These are phyloP conservation scores for Pythium plurisporium DNA, from an alignment of 352 stramenopile genomes.

Conservation along the genomic window DNA sequence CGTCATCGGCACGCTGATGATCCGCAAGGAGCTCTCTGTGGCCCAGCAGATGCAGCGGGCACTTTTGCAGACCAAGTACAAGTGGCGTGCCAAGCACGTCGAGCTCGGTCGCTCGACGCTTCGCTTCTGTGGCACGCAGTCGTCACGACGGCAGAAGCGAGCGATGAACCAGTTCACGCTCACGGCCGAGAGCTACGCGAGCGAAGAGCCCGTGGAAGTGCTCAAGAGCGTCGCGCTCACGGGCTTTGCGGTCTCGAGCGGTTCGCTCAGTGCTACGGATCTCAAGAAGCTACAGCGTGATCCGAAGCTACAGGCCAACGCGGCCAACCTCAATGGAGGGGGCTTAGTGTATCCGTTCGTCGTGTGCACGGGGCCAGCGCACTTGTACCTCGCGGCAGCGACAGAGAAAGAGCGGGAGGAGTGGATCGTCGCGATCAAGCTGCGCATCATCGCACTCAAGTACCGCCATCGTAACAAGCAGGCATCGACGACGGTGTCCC, in stretches of 20 bases:
- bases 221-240: slow-evolving; percentile 24
- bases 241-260: slow-evolving; percentile 14
- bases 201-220: slow-evolving; percentile 53
- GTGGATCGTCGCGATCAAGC: slow-evolving; percentile 57
- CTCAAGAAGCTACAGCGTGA: slow-evolving; percentile 19
- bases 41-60: slow-evolving; percentile 50
- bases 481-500: neutral
- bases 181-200: slow-evolving; percentile 45
- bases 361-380: slow-evolving; percentile 48
- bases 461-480: slow-evolving; percentile 43
- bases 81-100: slow-evolving; percentile 49
- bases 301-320: slow-evolving; percentile 11
- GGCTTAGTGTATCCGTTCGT: slow-evolving; percentile 44
- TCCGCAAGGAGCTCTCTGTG: slow-evolving; percentile 46
- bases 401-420: slow-evolving; percentile 46
- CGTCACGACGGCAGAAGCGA: slow-evolving; percentile 13
- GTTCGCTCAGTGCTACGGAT: slow-evolving; percentile 13
- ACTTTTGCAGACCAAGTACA: slow-evolving; percentile 61
- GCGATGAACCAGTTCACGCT: slow-evolving; percentile 70
- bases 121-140: slow-evolving; percentile 32
- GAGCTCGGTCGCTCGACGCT: slow-evolving; percentile 55
- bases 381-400: slow-evolving; percentile 40
- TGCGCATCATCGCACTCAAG: slow-evolving; percentile 65
- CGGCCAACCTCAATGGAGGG: slow-evolving; percentile 9
- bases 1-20: slow-evolving; percentile 39